Base-by-base conservation (phyloP, 129 eudicot genomes). In the Rutidosis leptorrhynchoides region DNA sequence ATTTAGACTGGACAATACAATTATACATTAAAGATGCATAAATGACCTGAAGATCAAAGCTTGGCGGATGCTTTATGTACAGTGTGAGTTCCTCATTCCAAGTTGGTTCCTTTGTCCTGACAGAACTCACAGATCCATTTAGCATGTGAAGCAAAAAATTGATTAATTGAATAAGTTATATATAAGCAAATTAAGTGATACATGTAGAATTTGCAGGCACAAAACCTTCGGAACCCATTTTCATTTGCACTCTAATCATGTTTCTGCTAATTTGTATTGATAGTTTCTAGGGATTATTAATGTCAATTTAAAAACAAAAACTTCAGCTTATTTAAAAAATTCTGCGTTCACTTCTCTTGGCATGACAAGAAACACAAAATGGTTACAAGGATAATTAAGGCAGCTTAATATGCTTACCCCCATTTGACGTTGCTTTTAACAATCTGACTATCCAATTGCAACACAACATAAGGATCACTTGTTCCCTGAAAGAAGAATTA, bases 91-190 rank as follows among this genome's bases (percentile, higher is more conserved):
- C 95, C 79, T 93, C 96, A 73, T 93, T 89, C 99, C 99, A 93
- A 12, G 92, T 88, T 27, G 99, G 99, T 63, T 88, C 99, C 78
- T 77, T 93, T 62, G 92, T 88, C 88, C 99, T 93, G 84, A 74
- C 66, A 83, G 43, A 61, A 65, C 15, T 62, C 43, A 76, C 29
- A 65, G 9, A 42, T 22, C 32, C 10, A 3, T 52, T 63, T 23
- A 77, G 72, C 60, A 35, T 29, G 30, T 65, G 45, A 57, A 71
- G 12, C 40, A 64, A 24, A 21, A 21, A 11, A 56, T 22, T 56
- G 26, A 45, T 12, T 42, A n/a, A 21, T 26, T 59, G 45, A 52
- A 12, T 67, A 32, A 4, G 40, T 67, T 67, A 32, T 4, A 52
- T 37, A 9, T 37, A 37, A 9, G 9, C 45, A n/a, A 43, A 26